These are phyloP conservation scores for Bathelium albidoporum DNA, from an alignment of 495 filamentous ascomycete species.

Conservation along the genomic window DNA sequence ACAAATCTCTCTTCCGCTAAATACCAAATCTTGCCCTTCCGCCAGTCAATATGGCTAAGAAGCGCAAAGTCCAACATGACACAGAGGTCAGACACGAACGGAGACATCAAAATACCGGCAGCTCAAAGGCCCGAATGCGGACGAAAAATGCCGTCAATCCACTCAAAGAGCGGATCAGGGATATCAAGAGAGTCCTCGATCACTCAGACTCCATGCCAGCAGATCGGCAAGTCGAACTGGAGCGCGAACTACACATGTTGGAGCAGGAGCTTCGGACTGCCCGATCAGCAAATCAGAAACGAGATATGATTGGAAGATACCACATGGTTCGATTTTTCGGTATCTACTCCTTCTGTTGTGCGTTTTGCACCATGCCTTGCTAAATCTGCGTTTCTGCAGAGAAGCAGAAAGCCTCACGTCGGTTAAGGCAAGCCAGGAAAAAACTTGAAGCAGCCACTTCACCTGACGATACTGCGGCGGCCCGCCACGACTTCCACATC, in stretches of 20 bases:
- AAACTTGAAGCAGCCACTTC: background rate
- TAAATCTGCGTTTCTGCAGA: conserved; percentile 42
- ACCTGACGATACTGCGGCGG: background rate
- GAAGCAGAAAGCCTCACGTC: conserved; percentile 58
- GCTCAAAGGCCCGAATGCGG: background rate
- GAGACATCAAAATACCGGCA: too few relatives aligned
- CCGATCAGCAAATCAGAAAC: conserved; percentile 47
- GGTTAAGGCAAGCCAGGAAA: conserved; percentile 36
- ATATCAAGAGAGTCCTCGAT: conserved; percentile 52
- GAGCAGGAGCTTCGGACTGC: conserved; percentile 56
- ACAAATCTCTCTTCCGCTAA: too few relatives aligned
- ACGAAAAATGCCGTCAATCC: conserved; percentile 28
- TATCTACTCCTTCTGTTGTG: conserved; percentile 28
- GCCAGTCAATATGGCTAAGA: background rate
- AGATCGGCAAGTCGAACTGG: conserved; percentile 61
- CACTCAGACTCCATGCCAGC: conserved; percentile 55
- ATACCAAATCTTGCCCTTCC: too few relatives aligned
- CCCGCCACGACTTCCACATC: background rate
- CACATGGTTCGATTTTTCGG: conserved; percentile 92
- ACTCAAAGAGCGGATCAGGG: conserved; percentile 50
- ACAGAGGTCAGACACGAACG: too few relatives aligned
- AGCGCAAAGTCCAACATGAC: background rate
- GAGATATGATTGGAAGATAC: conserved; percentile 73
- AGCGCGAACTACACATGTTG: conserved; percentile 69
- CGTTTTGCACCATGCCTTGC: background rate